A percentile compares a stretch with the other conserved stretches of the same genome.
Conservation (phyloP, 768 basidiomycete genomes). For the Mycena crocata region DNA sequence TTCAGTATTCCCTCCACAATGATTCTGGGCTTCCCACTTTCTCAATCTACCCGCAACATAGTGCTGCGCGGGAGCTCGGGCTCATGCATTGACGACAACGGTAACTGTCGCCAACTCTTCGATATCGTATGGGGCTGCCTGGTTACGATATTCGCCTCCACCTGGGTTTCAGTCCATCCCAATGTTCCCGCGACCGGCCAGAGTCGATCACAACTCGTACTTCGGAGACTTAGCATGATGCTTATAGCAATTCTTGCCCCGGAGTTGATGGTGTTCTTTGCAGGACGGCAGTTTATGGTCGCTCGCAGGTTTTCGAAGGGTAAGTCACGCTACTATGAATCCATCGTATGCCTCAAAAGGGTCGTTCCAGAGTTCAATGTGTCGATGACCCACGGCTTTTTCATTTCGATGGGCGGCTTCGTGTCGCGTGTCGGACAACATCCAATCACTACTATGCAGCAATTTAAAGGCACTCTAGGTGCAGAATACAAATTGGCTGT, state of each 20-base stretch:
- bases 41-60: no score
- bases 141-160: neutral
- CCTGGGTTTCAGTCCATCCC: neutral
- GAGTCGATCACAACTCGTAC: neutral
- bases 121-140: neutral
- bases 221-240: neutral
- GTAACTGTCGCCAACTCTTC: neutral
- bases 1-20: no score
- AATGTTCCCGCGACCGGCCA: neutral
- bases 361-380: neutral
- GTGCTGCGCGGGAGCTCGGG: no score
- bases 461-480: neutral
- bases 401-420: neutral
- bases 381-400: neutral
- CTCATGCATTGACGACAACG: no score
- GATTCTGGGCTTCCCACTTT: no score
- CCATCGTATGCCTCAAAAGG: neutral
- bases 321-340: neutral
- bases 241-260: neutral
- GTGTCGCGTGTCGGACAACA: neutral
- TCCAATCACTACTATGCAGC: neutral
- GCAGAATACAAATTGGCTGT: no score
- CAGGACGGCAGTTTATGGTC: neutral
- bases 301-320: neutral
- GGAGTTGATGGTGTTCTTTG: neutral